Base-by-base conservation (phyloP, 768 basidiomycete genomes). In the Psilocybe tampanensis region DNA sequence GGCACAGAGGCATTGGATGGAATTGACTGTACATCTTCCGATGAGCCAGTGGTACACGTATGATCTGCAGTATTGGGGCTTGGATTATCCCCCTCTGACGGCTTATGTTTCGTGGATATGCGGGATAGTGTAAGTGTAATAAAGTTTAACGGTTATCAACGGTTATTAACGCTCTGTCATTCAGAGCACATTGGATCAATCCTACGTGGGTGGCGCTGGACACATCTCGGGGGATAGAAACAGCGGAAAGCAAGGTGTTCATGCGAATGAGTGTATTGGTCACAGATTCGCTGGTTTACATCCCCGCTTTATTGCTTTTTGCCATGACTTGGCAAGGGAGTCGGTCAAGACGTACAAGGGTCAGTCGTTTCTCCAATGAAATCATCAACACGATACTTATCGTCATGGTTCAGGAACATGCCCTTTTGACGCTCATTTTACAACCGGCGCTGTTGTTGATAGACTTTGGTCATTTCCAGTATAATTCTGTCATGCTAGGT, bases 1-100 rank as follows among this genome's bases (percentile, higher is more conserved):
- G 69, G 94, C 94, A 0, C 94, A 95, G 66, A 78, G 94, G 52
- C 94, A 95, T 72, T 96, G 94, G 94, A 92, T 96, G 91, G 94
- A 95, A 64, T 68, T 96, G 36, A 93, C 92, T 2, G 71, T 86
- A 22, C 89, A 95, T 66, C 75, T 94, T 0, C 91, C 94, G 0
- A 64, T 84, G 18, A 74, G 73, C 13, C 73, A 88, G 59, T 98
- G 95, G 95, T 98, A 98, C 71, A 86, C 74, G 1, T 92, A 94
- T 70, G 92, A 96, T 66, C 77, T 92, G 26, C 83, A 84, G 33
- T 96, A 96, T 66, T 98, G 95, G 95, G 93, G 93, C 0, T 78
- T 98, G 49, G 95, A 98, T 72, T 98, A 98, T 74, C 95, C 95
- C 3, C 95, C 95, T 2, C 66, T 97, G 59, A 97, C 95, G 2